Base-by-base conservation (phyloP, 1,284 basidiomycete species). In the Puccinia coronata region DNA sequence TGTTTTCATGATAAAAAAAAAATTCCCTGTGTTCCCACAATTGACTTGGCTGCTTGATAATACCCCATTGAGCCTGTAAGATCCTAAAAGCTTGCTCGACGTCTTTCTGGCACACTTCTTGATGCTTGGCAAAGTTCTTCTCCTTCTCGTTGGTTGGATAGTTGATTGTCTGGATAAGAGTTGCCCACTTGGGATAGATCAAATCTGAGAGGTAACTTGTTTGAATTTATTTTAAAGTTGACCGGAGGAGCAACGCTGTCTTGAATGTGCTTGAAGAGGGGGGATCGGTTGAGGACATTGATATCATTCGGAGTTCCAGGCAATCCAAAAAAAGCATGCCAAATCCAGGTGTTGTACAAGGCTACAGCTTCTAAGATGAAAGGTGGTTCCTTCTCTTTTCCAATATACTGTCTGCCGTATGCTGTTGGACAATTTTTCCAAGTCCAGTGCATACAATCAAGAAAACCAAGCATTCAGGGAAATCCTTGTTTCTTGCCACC, bases 341-440 rank as follows among this genome's bases (percentile, higher is more conserved):
- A n/a, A n/a, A n/a, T n/a, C n/a, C n/a, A 67, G 9, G 41, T 28
- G 41, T 18, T 34, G 18, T 67, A 25, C 1, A 8, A 25, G 31
- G 41, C 18, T 23, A 67, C 63, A 20, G 63, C 63, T 39, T 39
- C 31, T 11, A 67, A 25, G 18, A 67, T 28, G 8, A n/a, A n/a
- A n/a, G n/a, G n/a, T n/a, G 67, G 67, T 28, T 61, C 59, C 18
- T 70, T 51, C 25, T 76, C 74, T 76, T 65, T 76, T 18, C 59
- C 57, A 28, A 14, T 43, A 34, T 61, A 76, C 0, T 31, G 18
- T 18, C 55, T 41, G 25, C 20, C 9, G 57, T 25, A 59, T n/a
- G 74, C 57, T 36, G 39, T 43, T 41, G 74, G 74, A 28, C 55
- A 63, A 25, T 61, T 76, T n/a, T 61, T 73, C 49, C 71, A 73